Evolutionary conservation across 129 eudicot genomes (phyloP), one percentile per base, ranked within the genome.

Genomic region (Gnaphalium uliginosum): DNA sequence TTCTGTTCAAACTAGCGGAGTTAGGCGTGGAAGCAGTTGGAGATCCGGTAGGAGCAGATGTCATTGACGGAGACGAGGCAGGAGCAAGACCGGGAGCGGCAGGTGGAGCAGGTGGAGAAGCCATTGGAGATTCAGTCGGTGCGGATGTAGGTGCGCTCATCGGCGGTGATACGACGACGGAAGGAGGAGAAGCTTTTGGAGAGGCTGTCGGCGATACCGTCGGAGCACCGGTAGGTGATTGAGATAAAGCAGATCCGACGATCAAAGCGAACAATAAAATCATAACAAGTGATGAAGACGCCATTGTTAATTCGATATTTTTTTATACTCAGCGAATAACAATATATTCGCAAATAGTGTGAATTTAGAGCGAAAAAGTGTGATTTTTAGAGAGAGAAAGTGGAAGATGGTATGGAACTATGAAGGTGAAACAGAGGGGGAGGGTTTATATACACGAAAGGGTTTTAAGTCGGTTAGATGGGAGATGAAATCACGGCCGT

Each of bases 201-300:
- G 86, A 39, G 3, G 75, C 78, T 1, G 79, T 30, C 24, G 89
- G 92, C 3, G 92, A 76, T 0, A 65, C 73, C 3, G 53, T 70
- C 29, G 95, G 95, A 1, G 90, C 57, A 1, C 81, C 66, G 0
- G 78, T 72, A 11, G 94, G 97, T 10, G 95, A 78, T 60, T 91
- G 96, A 62, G 92, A 85, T 1, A 89, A 24, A 0, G 87, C 90
- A 41, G 90, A 83, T 78, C 88, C 87, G n/a, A 79, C 89, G 3
- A 89, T 69, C 73, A 80, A 0, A 29, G 84, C 87, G 19, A 87
- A 74, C 51, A 91, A 25, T 5, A 79, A n/a, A 56, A 88, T 11
- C 4, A 77, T 14, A 18, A 61, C 78, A 1, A 87, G 76, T 17
- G 51, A 75, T 6, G 64, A 61, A 65, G 64, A 59, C 68, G 35